phyloP scores from a whole-genome alignment of 2,329 filamentous ascomycete species.

The Trichoderma cornu-damae region DNA sequence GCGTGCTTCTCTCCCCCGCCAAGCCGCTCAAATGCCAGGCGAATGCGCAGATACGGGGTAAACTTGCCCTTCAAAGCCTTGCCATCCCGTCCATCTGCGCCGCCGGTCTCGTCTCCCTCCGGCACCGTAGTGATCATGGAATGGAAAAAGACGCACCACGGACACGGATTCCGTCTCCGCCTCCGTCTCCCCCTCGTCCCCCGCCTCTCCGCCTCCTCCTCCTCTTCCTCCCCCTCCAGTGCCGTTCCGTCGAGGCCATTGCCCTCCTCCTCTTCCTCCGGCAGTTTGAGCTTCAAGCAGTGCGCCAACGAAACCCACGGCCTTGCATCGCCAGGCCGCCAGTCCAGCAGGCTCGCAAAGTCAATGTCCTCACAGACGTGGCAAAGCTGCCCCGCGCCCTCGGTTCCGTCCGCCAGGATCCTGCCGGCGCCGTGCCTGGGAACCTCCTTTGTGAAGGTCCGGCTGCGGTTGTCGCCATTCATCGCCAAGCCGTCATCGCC shows the following conservation, averaged over 20 bases:
- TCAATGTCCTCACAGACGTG: constrained; percentile 33
- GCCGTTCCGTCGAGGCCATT: background rate
- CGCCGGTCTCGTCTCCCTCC: constrained; percentile 23
- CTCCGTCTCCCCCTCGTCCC: background rate
- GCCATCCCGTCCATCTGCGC: constrained; percentile 2
- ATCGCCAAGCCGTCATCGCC: constrained; percentile 19
- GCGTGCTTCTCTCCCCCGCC: constrained; percentile 36
- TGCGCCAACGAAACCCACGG: constrained; percentile 37
- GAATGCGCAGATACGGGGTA: constrained; percentile 36
- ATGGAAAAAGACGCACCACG: constrained; percentile 38
- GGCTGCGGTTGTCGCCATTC: constrained; percentile 15
- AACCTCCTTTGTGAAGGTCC: constrained; percentile 10
- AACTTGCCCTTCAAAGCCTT: constrained; percentile 28
- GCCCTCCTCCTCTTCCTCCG: background rate
- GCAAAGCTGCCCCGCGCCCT: constrained; percentile 25
- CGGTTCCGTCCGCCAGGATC: constrained; percentile 28
- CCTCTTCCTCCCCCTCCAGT: background rate
- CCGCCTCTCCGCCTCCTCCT: background rate
- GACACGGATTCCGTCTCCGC: constrained; percentile 25
- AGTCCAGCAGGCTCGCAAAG: constrained; percentile 34
- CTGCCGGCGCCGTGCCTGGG: constrained; percentile 26
- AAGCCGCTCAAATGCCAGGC: constrained; percentile 36
- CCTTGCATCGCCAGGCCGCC: constrained; percentile 33
- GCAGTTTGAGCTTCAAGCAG: constrained; percentile 7
- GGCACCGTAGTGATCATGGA: constrained; percentile 31